phyloP scores from a whole-genome alignment of 2,329 filamentous ascomycete species.

The Aspergillus calidoustus region DNA sequence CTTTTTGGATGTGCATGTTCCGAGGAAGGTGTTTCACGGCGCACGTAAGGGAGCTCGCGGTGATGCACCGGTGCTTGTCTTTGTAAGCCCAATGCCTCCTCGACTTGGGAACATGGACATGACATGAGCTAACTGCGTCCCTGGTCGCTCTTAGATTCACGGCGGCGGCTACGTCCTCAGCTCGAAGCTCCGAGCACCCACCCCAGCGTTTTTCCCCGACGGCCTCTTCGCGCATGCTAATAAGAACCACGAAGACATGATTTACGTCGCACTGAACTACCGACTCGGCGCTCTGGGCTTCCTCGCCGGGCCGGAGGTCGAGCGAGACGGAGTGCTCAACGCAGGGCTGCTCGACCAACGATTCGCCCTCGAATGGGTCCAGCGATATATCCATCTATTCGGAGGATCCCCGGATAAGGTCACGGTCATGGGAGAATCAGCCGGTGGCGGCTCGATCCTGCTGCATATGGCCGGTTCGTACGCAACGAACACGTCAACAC shows the following conservation, averaged over 20 bases:
- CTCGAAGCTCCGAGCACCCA: constrained; percentile 28
- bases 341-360: constrained; percentile 59
- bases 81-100: too few species aligned
- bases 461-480: constrained; percentile 50
- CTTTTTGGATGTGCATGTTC: constrained; percentile 46
- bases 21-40: constrained; percentile 36
- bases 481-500: too few species aligned
- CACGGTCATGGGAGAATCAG: constrained; percentile 51
- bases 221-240: constrained; percentile 37
- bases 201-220: constrained; percentile 48
- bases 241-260: constrained; percentile 40
- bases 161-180: constrained; percentile 7
- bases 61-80: too few species aligned
- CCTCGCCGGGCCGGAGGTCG: constrained; percentile 49
- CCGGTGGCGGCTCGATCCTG: constrained; percentile 59
- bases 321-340: constrained; percentile 54
- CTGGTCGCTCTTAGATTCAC: constrained; percentile 40
- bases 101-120: too few species aligned
- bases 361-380: constrained; percentile 62
- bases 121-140: constrained; percentile 27
- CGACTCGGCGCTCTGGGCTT: background rate
- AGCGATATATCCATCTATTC: constrained; percentile 58
- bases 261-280: constrained; percentile 55
- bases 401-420: constrained; percentile 58
- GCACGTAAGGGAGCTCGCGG: constrained; percentile 4